Evolutionary conservation across 768 basidiomycete species (phyloP).

Genomic region (Lentinula sp.): DNA sequence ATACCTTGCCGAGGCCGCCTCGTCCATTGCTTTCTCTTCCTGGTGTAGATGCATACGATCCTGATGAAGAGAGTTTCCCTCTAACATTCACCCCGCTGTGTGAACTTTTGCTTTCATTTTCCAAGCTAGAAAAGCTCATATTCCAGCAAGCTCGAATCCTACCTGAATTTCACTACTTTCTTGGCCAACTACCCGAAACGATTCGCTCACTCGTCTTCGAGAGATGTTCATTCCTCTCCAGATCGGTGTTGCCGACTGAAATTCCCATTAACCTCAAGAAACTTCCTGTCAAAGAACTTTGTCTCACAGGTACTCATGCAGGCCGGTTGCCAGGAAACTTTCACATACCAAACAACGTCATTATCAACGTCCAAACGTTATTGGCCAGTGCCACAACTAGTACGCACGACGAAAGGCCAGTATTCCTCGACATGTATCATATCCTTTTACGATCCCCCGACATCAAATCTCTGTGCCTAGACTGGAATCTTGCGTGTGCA

Average conservation of each 20-base stretch:
- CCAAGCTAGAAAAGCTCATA: neutral
- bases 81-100: neutral
- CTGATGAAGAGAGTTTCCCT: neutral
- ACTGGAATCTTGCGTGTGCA: slow-evolving; percentile 31
- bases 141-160: neutral
- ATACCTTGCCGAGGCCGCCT: neutral
- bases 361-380: neutral
- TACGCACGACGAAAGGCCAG: slow-evolving; percentile 14
- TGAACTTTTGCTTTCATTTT: neutral
- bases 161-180: neutral
- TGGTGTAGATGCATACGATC: neutral
- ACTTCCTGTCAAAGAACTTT: slow-evolving; percentile 37
- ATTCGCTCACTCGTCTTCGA: neutral
- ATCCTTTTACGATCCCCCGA: slow-evolving; percentile 12
- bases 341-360: neutral
- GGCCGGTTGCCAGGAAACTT: slow-evolving; percentile 13
- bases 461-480: slow-evolving; percentile 35
- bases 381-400: neutral
- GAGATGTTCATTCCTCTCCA: neutral
- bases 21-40: neutral
- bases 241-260: neutral
- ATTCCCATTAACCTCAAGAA: slow-evolving; percentile 14
- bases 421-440: neutral
- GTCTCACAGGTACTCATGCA: slow-evolving; percentile 26
- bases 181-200: neutral